Conservation (phyloP, 2,329 filamentous ascomycete genomes). For the Nemania abortiva region DNA sequence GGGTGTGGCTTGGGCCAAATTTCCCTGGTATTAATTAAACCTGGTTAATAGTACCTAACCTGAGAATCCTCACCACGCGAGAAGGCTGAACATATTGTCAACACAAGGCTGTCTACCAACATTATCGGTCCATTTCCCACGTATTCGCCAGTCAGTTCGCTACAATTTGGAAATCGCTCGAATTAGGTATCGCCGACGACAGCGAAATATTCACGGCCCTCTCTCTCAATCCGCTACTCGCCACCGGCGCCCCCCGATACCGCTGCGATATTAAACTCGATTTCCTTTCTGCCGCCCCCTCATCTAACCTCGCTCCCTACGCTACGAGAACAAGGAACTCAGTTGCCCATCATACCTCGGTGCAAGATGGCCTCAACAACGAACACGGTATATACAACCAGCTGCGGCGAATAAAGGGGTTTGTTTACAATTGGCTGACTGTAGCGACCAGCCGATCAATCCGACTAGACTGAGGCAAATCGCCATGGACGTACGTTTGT, state of each 20-base stretch:
- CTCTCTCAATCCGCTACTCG: constrained; percentile 1
- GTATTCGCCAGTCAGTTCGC: background rate
- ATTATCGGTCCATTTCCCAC: background rate
- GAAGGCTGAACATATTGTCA: constrained; percentile 34
- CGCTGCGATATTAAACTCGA: constrained; percentile 10
- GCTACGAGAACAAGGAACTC: background rate
- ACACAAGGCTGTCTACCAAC: constrained; percentile 30
- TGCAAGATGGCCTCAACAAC: constrained; percentile 46
- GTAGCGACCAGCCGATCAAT: constrained; percentile 73
- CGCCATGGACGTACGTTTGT: constrained; percentile 77
- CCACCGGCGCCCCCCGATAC: background rate
- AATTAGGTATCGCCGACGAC: constrained; percentile 2
- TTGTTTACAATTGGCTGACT: constrained; percentile 21
- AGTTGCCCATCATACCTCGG: constrained; percentile 13
- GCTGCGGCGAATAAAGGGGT: background rate
- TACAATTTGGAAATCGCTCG: background rate
- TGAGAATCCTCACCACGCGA: constrained; percentile 5
- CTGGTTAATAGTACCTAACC: background rate
- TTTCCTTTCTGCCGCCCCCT: constrained; percentile 14
- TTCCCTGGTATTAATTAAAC: background rate
- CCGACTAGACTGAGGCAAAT: constrained; percentile 85
- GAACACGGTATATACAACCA: constrained; percentile 45
- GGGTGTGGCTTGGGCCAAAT: background rate
- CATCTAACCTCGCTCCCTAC: background rate
- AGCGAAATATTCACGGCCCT: background rate